phyloP scores from a whole-genome alignment of 2,329 filamentous ascomycete species.

The Botrytis elliptica region DNA sequence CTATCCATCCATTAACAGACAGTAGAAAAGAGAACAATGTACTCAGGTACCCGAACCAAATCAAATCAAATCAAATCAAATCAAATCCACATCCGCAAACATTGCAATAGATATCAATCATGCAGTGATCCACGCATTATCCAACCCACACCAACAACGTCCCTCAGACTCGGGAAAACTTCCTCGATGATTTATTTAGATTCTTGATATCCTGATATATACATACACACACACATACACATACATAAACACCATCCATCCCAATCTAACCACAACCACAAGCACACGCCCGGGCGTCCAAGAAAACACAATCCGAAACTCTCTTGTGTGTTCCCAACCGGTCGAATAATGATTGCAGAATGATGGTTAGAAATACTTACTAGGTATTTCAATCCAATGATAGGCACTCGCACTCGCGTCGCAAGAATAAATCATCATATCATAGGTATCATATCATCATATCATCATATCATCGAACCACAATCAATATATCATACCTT shows the following conservation, averaged over 20 bases:
- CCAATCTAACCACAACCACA: not conserved
- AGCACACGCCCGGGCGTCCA: not conserved
- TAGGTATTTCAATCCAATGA: not conserved
- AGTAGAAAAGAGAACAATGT: not conserved
- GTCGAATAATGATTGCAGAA: not conserved
- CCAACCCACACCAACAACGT: not conserved
- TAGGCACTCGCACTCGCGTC: not conserved
- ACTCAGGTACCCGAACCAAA: not conserved
- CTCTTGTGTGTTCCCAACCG: not conserved
- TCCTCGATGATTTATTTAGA: not conserved
- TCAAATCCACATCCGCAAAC: not conserved
- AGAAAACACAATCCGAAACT: not conserved
- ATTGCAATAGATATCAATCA: not conserved
- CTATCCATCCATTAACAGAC: not conserved
- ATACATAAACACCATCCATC: not conserved
- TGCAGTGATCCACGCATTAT: constrained; percentile 1
- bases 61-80: not conserved
- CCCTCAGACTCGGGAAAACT: no score
- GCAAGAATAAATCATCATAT: not conserved
- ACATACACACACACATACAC: not conserved
- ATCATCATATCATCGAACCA: not conserved
- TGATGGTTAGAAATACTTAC: not conserved
- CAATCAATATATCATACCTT: not conserved
- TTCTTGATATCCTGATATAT: not conserved
- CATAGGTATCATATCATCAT: not conserved